Percentiles rank a stretch among this genome's conserved stretches.
Conservation (phyloP, 1,139 yeast genomes). For the Saccharomyces hybrid region DNA sequence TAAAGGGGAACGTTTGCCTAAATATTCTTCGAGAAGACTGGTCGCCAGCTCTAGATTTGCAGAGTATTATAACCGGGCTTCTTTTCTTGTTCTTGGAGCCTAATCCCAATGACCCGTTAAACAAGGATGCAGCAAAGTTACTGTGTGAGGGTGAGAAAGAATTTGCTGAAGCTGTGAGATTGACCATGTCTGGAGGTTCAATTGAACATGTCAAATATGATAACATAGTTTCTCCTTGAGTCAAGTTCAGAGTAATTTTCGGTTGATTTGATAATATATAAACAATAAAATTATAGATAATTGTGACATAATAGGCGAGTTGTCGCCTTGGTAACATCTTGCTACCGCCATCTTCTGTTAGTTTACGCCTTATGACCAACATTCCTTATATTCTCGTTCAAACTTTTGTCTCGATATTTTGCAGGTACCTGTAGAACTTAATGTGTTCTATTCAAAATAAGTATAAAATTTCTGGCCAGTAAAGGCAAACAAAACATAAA, state of each 20-base stretch:
- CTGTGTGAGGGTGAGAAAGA: conserved; percentile 49
- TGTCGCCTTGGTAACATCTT: neutral
- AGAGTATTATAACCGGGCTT: conserved; percentile 76
- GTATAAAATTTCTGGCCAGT: too few species aligned
- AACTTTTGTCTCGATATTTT: neutral
- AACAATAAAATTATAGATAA: neutral
- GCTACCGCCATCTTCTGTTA: neutral
- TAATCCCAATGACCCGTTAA: conserved; percentile 85
- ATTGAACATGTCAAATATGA: conserved; percentile 60
- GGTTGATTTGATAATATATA: neutral
- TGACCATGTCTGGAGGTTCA: conserved; percentile 66
- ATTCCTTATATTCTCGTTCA: neutral
- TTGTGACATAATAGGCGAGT: neutral
- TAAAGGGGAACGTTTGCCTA: conserved; percentile 84
- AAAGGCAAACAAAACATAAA: too few species aligned
- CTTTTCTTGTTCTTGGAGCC: conserved; percentile 85
- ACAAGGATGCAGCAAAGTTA: conserved; percentile 79
- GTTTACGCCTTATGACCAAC: neutral
- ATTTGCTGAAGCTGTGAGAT: conserved; percentile 53
- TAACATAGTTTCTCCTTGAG: conserved; percentile 34
- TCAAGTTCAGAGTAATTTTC: neutral
- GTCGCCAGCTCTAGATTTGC: conserved; percentile 87
- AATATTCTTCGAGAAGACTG: conserved; percentile 91
- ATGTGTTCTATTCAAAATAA: too few species aligned
- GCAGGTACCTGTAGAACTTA: too few species aligned